Percentiles rank a stretch among this genome's conserved stretches.
Evolutionary conservation across 1,284 basidiomycete genomes (phyloP).

Genomic region (Volvariella surrecta): DNA sequence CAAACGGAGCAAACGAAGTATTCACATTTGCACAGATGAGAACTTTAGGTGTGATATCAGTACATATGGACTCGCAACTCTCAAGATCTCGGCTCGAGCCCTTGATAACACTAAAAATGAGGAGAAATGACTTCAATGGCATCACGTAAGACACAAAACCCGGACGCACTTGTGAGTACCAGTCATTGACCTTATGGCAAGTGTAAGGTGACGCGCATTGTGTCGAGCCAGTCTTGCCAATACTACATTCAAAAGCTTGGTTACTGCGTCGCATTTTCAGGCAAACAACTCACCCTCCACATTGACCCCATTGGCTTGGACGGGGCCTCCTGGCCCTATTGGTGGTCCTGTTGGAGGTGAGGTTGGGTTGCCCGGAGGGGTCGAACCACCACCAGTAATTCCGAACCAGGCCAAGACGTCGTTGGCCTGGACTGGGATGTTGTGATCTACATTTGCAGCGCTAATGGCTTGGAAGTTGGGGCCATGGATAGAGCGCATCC

Average conservation of each 20-base stretch:
- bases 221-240: constrained; percentile 16
- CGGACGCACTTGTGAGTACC: constrained; percentile 18
- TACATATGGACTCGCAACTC: too few species aligned
- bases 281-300: too few species aligned
- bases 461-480: constrained; percentile 36
- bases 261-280: too few species aligned
- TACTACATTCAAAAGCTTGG: too few species aligned
- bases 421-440: constrained; percentile 29
- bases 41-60: too few species aligned
- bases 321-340: constrained; percentile 9
- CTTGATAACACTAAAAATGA: too few species aligned
- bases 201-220: constrained; percentile 13
- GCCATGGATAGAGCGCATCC: constrained; percentile 35
- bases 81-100: too few species aligned
- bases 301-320: constrained; percentile 15
- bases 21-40: too few species aligned
- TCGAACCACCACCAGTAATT: constrained; percentile 12
- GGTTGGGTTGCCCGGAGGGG: constrained; percentile 10
- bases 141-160: too few species aligned
- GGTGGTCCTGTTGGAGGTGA: constrained; percentile 7
- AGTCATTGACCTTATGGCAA: constrained; percentile 13
- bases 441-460: constrained; percentile 35
- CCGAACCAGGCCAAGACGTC: constrained; percentile 33
- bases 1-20: too few species aligned
- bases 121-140: too few species aligned